These are phyloP conservation scores for Penicillium chermesinum DNA, from an alignment of 495 filamentous ascomycete species.

Conservation along the genomic window DNA sequence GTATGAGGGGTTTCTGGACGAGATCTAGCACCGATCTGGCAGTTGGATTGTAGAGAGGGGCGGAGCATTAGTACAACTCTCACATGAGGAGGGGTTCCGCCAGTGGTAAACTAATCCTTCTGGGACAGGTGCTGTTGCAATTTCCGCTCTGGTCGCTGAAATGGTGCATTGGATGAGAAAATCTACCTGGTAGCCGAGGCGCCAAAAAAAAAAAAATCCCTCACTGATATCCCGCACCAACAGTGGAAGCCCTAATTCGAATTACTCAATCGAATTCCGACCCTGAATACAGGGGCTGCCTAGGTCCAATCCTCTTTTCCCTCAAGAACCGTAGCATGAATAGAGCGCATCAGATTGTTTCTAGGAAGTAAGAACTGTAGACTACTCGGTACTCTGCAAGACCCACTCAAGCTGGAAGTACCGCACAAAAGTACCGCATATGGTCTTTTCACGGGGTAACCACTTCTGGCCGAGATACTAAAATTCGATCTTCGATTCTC, in stretches of 20 bases:
- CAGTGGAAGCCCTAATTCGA: not conserved
- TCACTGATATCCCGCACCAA: slow-evolving; percentile 6
- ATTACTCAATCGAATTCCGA: not conserved
- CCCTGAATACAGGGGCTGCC: too few species aligned
- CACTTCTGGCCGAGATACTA: not conserved
- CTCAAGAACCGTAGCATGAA: too few species aligned
- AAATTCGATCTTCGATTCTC: not conserved
- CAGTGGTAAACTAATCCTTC: too few species aligned
- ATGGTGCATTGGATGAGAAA: not conserved
- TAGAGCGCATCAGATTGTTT: not conserved
- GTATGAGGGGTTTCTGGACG: slow-evolving; percentile 26
- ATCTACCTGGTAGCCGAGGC: slow-evolving; percentile 8
- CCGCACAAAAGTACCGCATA: slow-evolving; percentile 2
- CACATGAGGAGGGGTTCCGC: too few species aligned
- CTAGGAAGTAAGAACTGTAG: not conserved
- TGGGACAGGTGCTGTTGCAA: not conserved
- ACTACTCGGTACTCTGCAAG: slow-evolving; percentile 8
- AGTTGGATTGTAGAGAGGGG: slow-evolving; percentile 9
- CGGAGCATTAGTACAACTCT: not conserved
- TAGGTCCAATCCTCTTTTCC: too few species aligned
- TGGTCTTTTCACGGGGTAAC: not conserved
- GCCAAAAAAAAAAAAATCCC: slow-evolving; percentile 13
- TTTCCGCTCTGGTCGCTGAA: not conserved
- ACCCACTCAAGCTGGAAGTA: slow-evolving; percentile 7
- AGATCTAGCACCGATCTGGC: slow-evolving; percentile 25